A percentile compares a stretch with the other conserved stretches of the same genome.
Evolutionary conservation across 129 eudicot genomes (phyloP).

Genomic region (Artemisia tridentata): DNA sequence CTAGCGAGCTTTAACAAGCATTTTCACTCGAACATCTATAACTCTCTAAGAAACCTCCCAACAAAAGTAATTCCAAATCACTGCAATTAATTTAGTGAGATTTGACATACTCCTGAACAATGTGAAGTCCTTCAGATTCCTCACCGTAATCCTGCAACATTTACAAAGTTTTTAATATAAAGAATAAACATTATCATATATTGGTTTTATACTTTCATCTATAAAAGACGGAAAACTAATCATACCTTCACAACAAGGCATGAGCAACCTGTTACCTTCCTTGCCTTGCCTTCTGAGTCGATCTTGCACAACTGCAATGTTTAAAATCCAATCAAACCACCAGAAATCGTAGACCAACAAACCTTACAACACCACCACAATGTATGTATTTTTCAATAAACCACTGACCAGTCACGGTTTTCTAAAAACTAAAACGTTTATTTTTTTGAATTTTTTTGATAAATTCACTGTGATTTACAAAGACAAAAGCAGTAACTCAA

Average conservation of each 20-base stretch:
- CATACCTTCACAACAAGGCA: slow-evolving; percentile 92
- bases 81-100: slow-evolving; percentile 47
- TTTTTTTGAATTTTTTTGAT: too few species aligned
- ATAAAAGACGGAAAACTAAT: neutral
- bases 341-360: neutral
- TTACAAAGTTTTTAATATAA: too few species aligned
- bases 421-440: too few species aligned
- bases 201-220: too few species aligned
- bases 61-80: slow-evolving; percentile 10
- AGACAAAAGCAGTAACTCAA: neutral
- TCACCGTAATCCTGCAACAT: slow-evolving; percentile 74
- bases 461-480: too few species aligned
- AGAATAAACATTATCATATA: neutral
- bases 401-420: too few species aligned
- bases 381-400: too few species aligned
- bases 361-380: too few species aligned
- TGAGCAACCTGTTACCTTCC: slow-evolving; percentile 93
- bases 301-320: slow-evolving; percentile 84
- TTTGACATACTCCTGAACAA: slow-evolving; percentile 79
- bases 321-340: neutral
- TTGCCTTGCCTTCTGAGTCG: slow-evolving; percentile 94
- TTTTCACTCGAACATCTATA: slow-evolving; percentile 26
- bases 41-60: slow-evolving; percentile 7
- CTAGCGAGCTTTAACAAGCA: slow-evolving; percentile 13
- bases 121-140: slow-evolving; percentile 84